A percentile compares a stretch with the other conserved stretches of the same genome.
phyloP scores from a whole-genome alignment of 2,329 filamentous ascomycete species.

The Colletotrichum euphorbiae region DNA sequence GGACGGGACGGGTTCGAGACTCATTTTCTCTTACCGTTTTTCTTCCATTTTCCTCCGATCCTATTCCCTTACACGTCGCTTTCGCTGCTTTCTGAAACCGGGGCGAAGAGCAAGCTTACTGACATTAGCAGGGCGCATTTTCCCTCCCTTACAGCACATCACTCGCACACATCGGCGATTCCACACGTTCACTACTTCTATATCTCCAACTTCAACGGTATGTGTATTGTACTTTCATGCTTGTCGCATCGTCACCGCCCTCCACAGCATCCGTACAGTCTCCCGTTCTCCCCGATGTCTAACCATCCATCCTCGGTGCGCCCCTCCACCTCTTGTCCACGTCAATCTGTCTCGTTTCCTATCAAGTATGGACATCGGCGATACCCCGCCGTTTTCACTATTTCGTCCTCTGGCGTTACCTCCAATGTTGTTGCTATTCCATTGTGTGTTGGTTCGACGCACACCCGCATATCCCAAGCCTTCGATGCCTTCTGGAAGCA shows the following conservation, averaged over 20 bases:
- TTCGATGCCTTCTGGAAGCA: constrained; percentile 37
- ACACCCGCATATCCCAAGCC: constrained; percentile 20
- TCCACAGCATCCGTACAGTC: constrained; percentile 21
- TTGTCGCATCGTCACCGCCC: constrained; percentile 28
- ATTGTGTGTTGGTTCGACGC: neutral
- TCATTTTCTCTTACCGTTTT: neutral
- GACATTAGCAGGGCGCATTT: constrained; percentile 32
- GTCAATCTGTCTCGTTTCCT: constrained; percentile 34
- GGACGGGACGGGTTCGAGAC: neutral
- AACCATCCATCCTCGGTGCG: constrained; percentile 27
- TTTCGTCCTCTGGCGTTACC: constrained; percentile 23
- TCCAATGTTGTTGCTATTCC: neutral
- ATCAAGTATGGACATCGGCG: constrained; percentile 23
- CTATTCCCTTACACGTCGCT: constrained; percentile 3
- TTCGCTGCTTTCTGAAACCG: constrained; percentile 27
- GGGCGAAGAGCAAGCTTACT: constrained; percentile 31
- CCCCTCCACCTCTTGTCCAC: constrained; percentile 24
- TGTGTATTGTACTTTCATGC: constrained; percentile 31
- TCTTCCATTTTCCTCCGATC: neutral
- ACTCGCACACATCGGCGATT: constrained; percentile 31
- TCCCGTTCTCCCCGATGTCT: constrained; percentile 23
- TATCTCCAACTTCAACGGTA: constrained; percentile 24
- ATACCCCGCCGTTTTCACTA: constrained; percentile 8
- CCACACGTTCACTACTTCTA: neutral
- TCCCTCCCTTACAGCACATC: constrained; percentile 23